Conservation (phyloP, 1,139 yeast genomes). For the Spathaspora sp. region DNA sequence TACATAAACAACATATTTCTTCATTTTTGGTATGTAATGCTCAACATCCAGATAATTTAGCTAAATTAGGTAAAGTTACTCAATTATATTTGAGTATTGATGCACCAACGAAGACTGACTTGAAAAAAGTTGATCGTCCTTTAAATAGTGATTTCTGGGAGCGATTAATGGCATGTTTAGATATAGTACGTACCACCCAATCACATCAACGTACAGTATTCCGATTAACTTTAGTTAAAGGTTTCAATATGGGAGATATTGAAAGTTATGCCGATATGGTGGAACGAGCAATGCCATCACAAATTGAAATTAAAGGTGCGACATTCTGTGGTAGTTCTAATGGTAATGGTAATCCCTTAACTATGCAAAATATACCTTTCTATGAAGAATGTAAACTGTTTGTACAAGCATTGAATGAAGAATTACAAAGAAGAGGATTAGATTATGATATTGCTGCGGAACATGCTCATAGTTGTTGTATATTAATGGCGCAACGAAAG, state of each 20-base stretch:
- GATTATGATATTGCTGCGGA: conserved; percentile 87
- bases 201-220: conserved; percentile 86
- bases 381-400: conserved; percentile 85
- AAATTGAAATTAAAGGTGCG: conserved; percentile 92
- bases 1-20: conserved; percentile 76
- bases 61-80: conserved; percentile 70
- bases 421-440: conserved; percentile 60
- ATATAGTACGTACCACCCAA: conserved; percentile 70
- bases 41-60: conserved; percentile 86
- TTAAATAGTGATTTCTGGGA: conserved; percentile 93
- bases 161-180: conserved; percentile 75
- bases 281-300: conserved; percentile 77
- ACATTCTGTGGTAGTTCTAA: conserved; percentile 86
- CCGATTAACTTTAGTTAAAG: conserved; percentile 87
- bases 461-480: conserved; percentile 94
- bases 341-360: conserved; percentile 82
- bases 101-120: conserved; percentile 79
- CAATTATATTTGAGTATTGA: conserved; percentile 91
- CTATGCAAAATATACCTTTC: conserved; percentile 94
- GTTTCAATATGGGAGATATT: conserved; percentile 82
- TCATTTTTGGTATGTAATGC: conserved; percentile 93
- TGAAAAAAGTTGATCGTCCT: conserved; percentile 86
- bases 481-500: conserved; percentile 73
- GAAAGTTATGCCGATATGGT: conserved; percentile 90
- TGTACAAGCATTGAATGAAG: conserved; percentile 61